A percentile compares a stretch with the other conserved stretches of the same genome.
Conservation (phyloP, 176 grass and related monocot species). For the Saccharum officinarum region DNA sequence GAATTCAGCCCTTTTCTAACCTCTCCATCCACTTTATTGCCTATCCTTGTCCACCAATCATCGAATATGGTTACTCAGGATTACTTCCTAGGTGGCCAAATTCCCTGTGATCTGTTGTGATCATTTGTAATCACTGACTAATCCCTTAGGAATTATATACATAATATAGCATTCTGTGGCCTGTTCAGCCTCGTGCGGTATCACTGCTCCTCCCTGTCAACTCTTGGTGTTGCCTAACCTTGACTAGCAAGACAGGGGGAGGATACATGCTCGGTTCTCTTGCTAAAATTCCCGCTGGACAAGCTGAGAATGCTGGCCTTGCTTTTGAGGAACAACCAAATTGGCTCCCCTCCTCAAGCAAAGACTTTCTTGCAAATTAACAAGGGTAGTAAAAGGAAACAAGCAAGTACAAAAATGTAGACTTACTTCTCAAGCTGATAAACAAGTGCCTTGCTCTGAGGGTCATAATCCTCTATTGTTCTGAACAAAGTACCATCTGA, state of each 20-base stretch:
- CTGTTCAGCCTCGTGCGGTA: background rate
- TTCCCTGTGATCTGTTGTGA: background rate
- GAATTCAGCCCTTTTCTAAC: background rate
- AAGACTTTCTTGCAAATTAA: background rate
- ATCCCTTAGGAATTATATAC: background rate
- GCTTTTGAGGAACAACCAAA: background rate
- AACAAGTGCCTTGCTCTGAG: constrained; percentile 69
- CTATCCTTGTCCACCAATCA: background rate
- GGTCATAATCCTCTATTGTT: constrained; percentile 86
- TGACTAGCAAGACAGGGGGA: background rate
- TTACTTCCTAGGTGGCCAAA: background rate
- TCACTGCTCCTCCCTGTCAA: background rate
- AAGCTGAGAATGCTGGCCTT: background rate
- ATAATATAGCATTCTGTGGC: background rate
- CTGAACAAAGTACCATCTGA: constrained; percentile 95
- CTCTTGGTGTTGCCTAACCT: background rate
- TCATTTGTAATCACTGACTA: background rate
- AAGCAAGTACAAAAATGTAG: background rate
- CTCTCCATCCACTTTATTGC: background rate
- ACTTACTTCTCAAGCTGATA: constrained; percentile 91
- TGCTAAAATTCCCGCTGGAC: background rate
- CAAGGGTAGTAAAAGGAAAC: background rate
- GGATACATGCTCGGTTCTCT: background rate
- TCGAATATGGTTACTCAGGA: background rate
- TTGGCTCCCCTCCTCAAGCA: background rate